Conservation (phyloP, 1,139 yeast genomes). For the Yamadazyma trypodendri region DNA sequence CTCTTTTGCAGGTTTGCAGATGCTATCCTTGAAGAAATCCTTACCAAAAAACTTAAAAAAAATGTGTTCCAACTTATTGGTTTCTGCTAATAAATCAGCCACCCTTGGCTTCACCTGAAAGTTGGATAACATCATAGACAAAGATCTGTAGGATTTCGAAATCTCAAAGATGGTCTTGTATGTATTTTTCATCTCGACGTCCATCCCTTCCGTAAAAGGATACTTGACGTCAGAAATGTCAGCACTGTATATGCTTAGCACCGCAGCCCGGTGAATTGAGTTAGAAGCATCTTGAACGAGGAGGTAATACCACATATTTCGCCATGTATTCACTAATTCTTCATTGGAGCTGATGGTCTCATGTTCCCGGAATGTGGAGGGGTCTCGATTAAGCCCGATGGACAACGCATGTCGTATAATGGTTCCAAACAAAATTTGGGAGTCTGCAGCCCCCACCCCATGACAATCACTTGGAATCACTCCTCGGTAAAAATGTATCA, state of each 20-base stretch:
- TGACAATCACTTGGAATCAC: constrained; percentile 45
- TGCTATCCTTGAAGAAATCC: constrained; percentile 42
- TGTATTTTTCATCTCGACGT: constrained; percentile 8
- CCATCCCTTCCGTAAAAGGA: constrained; percentile 18
- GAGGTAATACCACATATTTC: constrained; percentile 39
- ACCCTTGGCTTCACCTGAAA: constrained; percentile 33
- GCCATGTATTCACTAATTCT: constrained; percentile 33
- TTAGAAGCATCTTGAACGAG: constrained; percentile 30
- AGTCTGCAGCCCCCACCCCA: constrained; percentile 45
- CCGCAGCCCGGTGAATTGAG: constrained; percentile 36
- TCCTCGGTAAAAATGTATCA: constrained; percentile 36
- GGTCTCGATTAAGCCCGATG: constrained; percentile 47
- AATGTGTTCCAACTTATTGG: constrained; percentile 37
- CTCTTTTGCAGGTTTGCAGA: constrained; percentile 33
- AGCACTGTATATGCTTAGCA: constrained; percentile 26
- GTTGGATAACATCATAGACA: constrained; percentile 31
- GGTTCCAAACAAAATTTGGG: constrained; percentile 39
- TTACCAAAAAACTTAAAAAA: constrained; percentile 43
- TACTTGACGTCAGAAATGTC: constrained; percentile 35
- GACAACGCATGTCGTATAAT: constrained; percentile 41
- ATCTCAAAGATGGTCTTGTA: constrained; percentile 14
- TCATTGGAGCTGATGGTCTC: constrained; percentile 30
- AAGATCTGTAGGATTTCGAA: constrained; percentile 29
- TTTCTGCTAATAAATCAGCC: constrained; percentile 36
- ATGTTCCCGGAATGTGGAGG: constrained; percentile 31